Evolutionary conservation across 169 alveolate species (phyloP).

Genomic region (Plasmodium reichenowi): DNA sequence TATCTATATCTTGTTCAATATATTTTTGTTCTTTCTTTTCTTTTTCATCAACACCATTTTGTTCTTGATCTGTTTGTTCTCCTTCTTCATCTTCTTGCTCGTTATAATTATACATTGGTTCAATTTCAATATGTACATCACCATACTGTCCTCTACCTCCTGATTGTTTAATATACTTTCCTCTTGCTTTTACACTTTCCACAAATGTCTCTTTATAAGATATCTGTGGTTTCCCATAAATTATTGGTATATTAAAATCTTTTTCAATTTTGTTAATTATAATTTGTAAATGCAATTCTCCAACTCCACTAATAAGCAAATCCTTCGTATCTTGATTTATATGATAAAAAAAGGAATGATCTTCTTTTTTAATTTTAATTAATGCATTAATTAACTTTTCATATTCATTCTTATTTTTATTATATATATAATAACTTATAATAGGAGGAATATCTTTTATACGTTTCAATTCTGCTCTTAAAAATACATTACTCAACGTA

Average conservation of each 20-base stretch:
- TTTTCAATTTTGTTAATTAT: constrained; percentile 92
- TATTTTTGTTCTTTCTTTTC: constrained; percentile 1
- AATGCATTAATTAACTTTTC: constrained; percentile 88
- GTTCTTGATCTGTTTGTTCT: not conserved
- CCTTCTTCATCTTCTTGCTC: constrained; percentile 79
- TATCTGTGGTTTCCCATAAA: constrained; percentile 94
- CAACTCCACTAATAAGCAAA: constrained; percentile 92
- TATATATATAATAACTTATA: constrained; percentile 85
- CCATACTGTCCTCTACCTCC: constrained; percentile 94
- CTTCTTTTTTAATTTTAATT: constrained; percentile 86
- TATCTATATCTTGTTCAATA: constrained; percentile 4
- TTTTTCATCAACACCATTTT: not conserved
- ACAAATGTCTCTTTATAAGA: constrained; percentile 91
- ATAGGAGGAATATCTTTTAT: constrained; percentile 90
- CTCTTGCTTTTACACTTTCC: constrained; percentile 84
- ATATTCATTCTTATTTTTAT: constrained; percentile 80
- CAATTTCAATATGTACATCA: constrained; percentile 86
- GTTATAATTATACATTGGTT: constrained; percentile 87
- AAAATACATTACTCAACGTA: constrained; percentile 83
- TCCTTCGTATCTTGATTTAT: constrained; percentile 90
- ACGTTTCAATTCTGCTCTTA: constrained; percentile 84
- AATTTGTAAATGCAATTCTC: constrained; percentile 96
- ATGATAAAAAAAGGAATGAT: constrained; percentile 85
- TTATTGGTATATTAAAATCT: constrained; percentile 90
- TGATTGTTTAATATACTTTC: constrained; percentile 88